Base-by-base conservation (phyloP, 306 rosid genomes). In the Malus domestica region DNA sequence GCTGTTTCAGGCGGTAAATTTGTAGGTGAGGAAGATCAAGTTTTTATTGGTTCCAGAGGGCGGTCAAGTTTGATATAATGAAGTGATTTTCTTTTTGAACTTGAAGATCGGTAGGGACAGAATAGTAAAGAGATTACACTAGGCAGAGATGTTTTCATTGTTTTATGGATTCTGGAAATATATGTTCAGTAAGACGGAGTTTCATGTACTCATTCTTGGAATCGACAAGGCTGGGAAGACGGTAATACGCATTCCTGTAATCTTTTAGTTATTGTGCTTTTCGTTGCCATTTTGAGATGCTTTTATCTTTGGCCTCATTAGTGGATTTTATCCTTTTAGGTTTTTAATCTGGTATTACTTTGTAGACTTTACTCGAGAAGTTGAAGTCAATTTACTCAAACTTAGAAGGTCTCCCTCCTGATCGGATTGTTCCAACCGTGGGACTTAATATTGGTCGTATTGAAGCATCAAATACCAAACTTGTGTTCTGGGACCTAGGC, bases 171-270 rank as follows among this genome's bases (percentile, higher is more conserved):
- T 96, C 67, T 96, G 98, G 98, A 90, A 96, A 87, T 88, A 90
- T 81, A 44, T 96, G 73, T 89, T 86, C 79, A 93, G 94, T 81
- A 89, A 90, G 90, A 89, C 89, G 35, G 99, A 96, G 91, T 93
- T 90, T 89, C 99, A 89, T 78, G 94, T 96, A 19, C 98, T 96
- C 80, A 93, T 96, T 86, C 82, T 96, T 80, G 99, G 99, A 78
- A 88, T 93, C 70, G 99, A 92, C 92, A 96, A 96, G 86, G 89
- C 99, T 68, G 99, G 99, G n/a, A 96, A 96, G 85, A 93, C 99
- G 70, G 99, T 96, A 89, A 83, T 74, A 55, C 78, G 78, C 80
- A 72, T 80, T 78, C 25, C 65, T 25, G 19, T 49, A 14, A 49
- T 83, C 65, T 27, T 79, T 16, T 57, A 18, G 25, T 51, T 12